Percentiles rank a stretch among this genome's conserved stretches.
These are phyloP conservation scores for Xylariaceae sp. DNA, from an alignment of 2,329 filamentous ascomycete species.

Conservation along the genomic window DNA sequence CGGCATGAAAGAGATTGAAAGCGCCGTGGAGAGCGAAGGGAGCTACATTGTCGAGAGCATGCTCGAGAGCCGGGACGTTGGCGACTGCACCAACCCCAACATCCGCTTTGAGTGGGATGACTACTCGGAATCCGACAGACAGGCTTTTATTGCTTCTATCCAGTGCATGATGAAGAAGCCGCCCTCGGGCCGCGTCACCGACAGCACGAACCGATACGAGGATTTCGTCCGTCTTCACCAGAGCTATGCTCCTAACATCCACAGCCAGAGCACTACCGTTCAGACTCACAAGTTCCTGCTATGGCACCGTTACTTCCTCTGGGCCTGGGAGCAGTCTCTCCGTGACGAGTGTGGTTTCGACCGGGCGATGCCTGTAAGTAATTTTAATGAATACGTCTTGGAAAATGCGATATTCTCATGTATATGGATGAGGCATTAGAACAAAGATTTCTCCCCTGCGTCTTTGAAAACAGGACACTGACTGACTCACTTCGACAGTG, in stretches of 20 bases:
- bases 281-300: constrained; percentile 34
- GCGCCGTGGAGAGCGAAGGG: constrained; percentile 1
- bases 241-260: constrained; percentile 32
- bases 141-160: constrained; percentile 30
- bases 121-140: constrained; percentile 30
- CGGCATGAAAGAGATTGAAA: background rate
- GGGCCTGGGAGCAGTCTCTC: constrained; percentile 31
- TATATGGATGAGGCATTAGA: too few species aligned
- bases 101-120: constrained; percentile 34
- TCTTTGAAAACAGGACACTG: background rate
- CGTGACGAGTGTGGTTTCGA: constrained; percentile 34
- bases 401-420: too few species aligned
- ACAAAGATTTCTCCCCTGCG: too few species aligned
- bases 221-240: constrained; percentile 35
- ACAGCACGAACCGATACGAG: constrained; percentile 33
- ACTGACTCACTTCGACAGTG: constrained; percentile 17
- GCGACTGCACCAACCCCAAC: constrained; percentile 29
- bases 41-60: constrained; percentile 5
- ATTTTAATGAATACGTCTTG: background rate
- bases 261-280: constrained; percentile 30
- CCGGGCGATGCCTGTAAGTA: constrained; percentile 28
- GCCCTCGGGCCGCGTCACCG: constrained; percentile 27
- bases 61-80: constrained; percentile 7
- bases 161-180: constrained; percentile 31
- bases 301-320: constrained; percentile 35